Base-by-base conservation (phyloP, 2,329 filamentous ascomycete species). In the Verticillium dahliae region DNA sequence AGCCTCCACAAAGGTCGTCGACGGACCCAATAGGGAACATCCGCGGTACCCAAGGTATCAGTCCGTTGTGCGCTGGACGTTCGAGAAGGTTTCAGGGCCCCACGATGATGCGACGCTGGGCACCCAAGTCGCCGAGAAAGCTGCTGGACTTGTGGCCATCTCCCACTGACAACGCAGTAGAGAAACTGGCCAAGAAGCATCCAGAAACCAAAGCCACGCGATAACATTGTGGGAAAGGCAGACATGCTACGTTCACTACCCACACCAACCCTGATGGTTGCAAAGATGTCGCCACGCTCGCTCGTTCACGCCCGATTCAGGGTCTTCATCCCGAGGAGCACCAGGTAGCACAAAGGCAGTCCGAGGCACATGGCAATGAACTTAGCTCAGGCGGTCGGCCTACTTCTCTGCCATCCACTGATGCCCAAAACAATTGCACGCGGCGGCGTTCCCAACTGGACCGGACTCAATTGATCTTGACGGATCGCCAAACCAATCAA, bases 31-130 rank as follows among this genome's bases (percentile, higher is more conserved):
- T 52, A 52, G 45, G 45, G 45, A 52, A 31, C 45, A 52, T 52
- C 45, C 45, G 45, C 45, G 45, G 45, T 10, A 33, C 10, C 15
- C 57, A 41, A 58, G 35, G 9, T 14, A 37, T 22, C 57, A 39
- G 57, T 34, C 38, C 38, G 45, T 58, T 39, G 38, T 7, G 38
- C 39, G 31, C n/a, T 41, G 27, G 37, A 38, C 45, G 57, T 65
- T 65, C 64, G 61, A 65, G 64, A 65, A 65, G 64, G 64, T 65
- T 65, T 65, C 64, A 65, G 62, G 59, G 35, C 63, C 63, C 58
- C 58, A 60, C 58, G 45, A n/a, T 18, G 45, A 52, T 52, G 45
- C 45, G 22, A 52, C 45, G 15, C 45, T 52, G 45, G 39, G 18
- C 22, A 11, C 45, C 45, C 45, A 52, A 22, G 18, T 11, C 45